Base-by-base conservation (phyloP, 2,329 filamentous ascomycete species). In the Talaromyces sp. region DNA sequence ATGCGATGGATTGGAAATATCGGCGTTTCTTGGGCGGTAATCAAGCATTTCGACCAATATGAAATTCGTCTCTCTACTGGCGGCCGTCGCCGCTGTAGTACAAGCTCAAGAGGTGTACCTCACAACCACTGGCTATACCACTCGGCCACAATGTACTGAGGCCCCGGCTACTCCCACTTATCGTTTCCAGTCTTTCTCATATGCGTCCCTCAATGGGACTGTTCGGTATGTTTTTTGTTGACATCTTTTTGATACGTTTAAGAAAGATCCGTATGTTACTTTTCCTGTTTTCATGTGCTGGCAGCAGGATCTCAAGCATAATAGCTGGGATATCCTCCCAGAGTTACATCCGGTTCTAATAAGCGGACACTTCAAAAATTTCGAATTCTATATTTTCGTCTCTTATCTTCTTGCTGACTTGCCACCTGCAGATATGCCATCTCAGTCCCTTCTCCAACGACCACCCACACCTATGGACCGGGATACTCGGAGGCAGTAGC, bases 181-280 rank as follows among this genome's bases (percentile, higher is more conserved):
- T 48, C 59, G 60, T 8, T 69, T 69, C 28, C 63, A 65, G 11
- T 58, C 64, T 1, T 71, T 72, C 40, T 64, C 63, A 0, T 72
- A 66, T 57, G 68, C 68, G 0, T 67, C 68, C 0, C 45, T 70
- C 51, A 67, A 65, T 17, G 68, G 69, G 35, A 72, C 69, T 4
- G 60, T 65, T 46, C 59, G 66, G 65, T 67, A 48, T 36, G 51
- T 45, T 15, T 15, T 5, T n/a, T n/a, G n/a, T n/a, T n/a, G n/a
- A n/a, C n/a, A n/a, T n/a, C n/a, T n/a, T n/a, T n/a, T n/a, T n/a
- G n/a, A n/a, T n/a, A n/a, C n/a, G n/a, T n/a, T n/a, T n/a, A n/a
- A n/a, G n/a, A n/a, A n/a, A n/a, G n/a, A n/a, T n/a, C n/a, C n/a
- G n/a, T n/a, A n/a, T n/a, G n/a, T n/a, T n/a, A n/a, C n/a, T n/a